Evolutionary conservation across 2,329 filamentous ascomycete genomes (phyloP).

Genomic region (Monilinia aucupariae): DNA sequence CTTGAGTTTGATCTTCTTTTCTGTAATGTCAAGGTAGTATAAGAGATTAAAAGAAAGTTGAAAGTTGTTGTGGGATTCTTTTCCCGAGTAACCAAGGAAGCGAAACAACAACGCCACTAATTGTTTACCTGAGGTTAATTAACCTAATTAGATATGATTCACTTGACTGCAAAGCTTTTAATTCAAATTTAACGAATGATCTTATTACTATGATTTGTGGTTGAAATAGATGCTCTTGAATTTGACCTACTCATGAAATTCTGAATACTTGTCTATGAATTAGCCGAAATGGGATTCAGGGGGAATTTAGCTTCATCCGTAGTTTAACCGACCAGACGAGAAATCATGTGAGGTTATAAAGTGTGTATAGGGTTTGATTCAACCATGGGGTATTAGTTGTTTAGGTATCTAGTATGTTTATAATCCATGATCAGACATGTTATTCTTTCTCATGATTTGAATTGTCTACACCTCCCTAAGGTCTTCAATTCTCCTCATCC

Average conservation of each 20-base stretch:
- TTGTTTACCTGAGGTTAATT: not conserved
- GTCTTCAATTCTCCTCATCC: not conserved
- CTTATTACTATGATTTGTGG: not conserved
- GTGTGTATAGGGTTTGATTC: too few species aligned
- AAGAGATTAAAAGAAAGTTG: not conserved
- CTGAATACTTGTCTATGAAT: too few species aligned
- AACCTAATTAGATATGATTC: not conserved
- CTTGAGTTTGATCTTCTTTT: too few species aligned
- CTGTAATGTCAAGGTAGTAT: too few species aligned
- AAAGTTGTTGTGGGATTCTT: not conserved
- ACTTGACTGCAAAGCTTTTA: not conserved
- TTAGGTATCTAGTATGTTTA: too few species aligned
- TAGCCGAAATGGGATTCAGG: too few species aligned
- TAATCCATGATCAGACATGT: too few species aligned
- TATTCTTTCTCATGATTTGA: not conserved
- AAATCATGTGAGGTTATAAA: not conserved
- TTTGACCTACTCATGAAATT: not conserved
- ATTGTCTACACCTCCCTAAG: not conserved
- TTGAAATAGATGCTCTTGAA: not conserved
- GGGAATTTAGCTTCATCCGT: not conserved
- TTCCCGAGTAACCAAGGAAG: not conserved
- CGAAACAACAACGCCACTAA: not conserved
- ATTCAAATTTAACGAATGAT: not conserved
- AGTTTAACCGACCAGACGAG: not conserved
- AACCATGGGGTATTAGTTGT: too few species aligned